phyloP scores from a whole-genome alignment of 176 grass and related monocot genomes.

The Musa schizocarpa region DNA sequence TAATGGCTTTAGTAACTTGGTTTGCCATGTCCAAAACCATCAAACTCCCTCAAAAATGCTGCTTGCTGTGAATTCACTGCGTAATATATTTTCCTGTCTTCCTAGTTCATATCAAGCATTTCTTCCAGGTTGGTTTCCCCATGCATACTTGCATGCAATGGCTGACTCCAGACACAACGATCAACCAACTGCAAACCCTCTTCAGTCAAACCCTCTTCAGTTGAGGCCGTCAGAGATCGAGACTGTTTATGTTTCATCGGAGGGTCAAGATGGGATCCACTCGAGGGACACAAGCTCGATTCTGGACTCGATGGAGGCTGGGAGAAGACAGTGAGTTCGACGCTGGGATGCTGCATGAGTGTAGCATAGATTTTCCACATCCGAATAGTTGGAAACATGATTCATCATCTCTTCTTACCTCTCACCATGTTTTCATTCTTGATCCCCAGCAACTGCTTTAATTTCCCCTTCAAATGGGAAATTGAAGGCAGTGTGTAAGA shows the following conservation, averaged over 20 bases:
- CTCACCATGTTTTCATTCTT: too few species aligned
- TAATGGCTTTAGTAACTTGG: neutral
- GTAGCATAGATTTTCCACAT: too few species aligned
- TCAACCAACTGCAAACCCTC: neutral
- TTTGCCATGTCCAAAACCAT: neutral
- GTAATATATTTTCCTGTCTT: neutral
- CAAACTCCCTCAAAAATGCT: too few species aligned
- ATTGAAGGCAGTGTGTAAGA: too few species aligned
- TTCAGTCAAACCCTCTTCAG: neutral
- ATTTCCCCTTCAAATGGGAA: too few species aligned
- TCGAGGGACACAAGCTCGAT: neutral
- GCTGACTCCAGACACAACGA: neutral
- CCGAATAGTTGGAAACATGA: too few species aligned
- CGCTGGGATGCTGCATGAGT: neutral
- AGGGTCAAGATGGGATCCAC: neutral
- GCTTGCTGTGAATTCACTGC: neutral
- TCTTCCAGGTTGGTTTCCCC: slow-evolving; percentile 15
- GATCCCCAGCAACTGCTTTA: too few species aligned
- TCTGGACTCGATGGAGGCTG: slow-evolving; percentile 3
- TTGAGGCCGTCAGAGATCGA: slow-evolving; percentile 2
- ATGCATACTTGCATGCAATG: slow-evolving; percentile 13
- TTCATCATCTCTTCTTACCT: too few species aligned
- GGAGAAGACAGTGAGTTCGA: neutral
- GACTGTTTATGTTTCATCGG: neutral
- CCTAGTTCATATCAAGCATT: too few species aligned